Conservation (phyloP, 305 asterid genomes). For the Fraxinus angustifolia region DNA sequence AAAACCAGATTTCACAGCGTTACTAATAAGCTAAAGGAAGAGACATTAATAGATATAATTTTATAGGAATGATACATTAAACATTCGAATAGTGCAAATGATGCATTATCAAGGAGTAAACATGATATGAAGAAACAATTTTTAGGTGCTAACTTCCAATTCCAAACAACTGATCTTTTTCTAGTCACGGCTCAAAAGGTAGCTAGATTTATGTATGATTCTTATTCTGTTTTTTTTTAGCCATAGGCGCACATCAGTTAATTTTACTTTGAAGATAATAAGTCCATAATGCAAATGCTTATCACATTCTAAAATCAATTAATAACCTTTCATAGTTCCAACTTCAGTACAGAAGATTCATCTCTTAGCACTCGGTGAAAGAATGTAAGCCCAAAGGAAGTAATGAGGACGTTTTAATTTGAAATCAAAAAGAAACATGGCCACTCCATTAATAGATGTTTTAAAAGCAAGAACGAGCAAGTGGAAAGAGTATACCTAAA, state of each 20-base stretch:
- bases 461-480: background rate
- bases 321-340: background rate
- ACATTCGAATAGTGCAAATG: background rate
- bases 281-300: background rate
- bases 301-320: background rate
- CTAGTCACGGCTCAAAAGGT: background rate
- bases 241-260: background rate
- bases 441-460: background rate
- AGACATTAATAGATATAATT: background rate
- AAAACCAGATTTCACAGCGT: background rate
- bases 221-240: background rate
- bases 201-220: background rate
- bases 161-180: background rate
- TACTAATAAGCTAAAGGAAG: background rate
- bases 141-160: background rate
- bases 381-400: background rate
- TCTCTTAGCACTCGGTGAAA: background rate
- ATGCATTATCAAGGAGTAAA: background rate
- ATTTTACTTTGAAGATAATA: background rate
- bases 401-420: background rate
- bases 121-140: background rate
- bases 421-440: background rate
- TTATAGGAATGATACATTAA: background rate
- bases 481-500: conserved; percentile 48
- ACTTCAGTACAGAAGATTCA: background rate